Evolutionary conservation across 2,329 filamentous ascomycete species (phyloP), one percentile per base, ranked within the genome.

Genomic region (Venturia nashicola): DNA sequence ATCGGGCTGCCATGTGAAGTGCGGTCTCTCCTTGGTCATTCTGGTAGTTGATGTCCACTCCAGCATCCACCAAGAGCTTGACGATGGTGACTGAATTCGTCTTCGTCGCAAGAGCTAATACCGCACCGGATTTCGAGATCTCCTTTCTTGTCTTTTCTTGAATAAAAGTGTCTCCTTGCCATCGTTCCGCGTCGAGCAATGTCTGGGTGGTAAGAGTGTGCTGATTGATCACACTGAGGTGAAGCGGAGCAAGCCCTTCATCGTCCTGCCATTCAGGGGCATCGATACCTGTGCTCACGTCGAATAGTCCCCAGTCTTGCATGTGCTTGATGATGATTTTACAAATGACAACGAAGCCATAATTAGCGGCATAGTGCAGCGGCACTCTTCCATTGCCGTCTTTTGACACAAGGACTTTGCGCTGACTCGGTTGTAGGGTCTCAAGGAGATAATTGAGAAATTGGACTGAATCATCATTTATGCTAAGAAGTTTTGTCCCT

Each of bases 281-380:
- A 72, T 97, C 93, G 61, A 99, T 95, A 11, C 92, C 92, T 67
- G 91, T 82, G 43, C 86, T 84, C 36, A 92, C 86, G 70, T 96
- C 83, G 71, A 96, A 96, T 69, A 95, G 86, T 18, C 83, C 84
- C 93, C 93, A 97, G 32, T 86, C 82, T 72, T 93, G 89, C 86
- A 99, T 92, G 70, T 88, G 87, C 67, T 87, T 86, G 77, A 97
- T 92, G 68, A 97, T 83, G 32, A 92, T 82, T 71, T 96, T 83
- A 71, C 91, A 96, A 11, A 97, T 87, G n/a, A 91, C 84, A 3
- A 94, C 89, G 69, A 97, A 91, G 2, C 94, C 94, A 72, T 95
- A 96, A 72, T 97, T 91, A 0, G 94, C 93, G 2, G 91, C 91
- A 72, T 97, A 97, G 73, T 97, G 93, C 12, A 97, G 80, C 1